Conservation (phyloP, 768 basidiomycete genomes). For the Trametes coccinea region DNA sequence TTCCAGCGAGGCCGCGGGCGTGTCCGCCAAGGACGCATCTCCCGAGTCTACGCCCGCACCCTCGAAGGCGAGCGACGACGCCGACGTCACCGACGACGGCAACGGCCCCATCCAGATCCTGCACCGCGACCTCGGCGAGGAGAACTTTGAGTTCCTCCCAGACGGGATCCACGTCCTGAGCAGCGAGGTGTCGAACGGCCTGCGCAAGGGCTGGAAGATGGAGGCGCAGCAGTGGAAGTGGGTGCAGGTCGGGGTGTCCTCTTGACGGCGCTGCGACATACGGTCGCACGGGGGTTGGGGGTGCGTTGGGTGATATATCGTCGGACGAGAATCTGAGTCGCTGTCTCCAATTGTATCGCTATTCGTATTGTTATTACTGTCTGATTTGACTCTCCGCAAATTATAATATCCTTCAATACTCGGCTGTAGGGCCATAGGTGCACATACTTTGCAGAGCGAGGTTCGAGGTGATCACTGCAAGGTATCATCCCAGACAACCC, state of each 20-base stretch:
- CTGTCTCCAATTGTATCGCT: conserved; percentile 13
- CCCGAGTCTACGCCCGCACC: not conserved
- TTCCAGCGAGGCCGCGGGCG: not conserved
- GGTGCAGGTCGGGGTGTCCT: conserved; percentile 24
- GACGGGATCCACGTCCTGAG: conserved; percentile 33
- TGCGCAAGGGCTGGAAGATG: conserved; percentile 34
- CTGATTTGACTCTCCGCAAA: not conserved
- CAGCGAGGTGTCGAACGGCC: conserved; percentile 26
- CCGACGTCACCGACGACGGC: conserved; percentile 1
- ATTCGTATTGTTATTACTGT: conserved; percentile 12
- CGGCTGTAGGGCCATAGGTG: too few species aligned
- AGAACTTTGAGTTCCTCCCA: conserved; percentile 30
- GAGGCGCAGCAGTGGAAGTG: conserved; percentile 34
- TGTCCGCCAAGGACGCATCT: not conserved
- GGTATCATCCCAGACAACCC: too few species aligned
- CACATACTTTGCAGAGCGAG: too few species aligned
- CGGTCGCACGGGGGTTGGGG: too few species aligned
- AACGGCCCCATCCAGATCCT: conserved; percentile 23
- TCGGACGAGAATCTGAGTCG: not conserved
- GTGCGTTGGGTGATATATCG: too few species aligned
- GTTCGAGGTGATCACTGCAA: too few species aligned
- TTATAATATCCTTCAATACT: too few species aligned
- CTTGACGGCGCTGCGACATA: not conserved
- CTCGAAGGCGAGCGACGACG: conserved; percentile 12
- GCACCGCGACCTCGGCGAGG: conserved; percentile 27